phyloP scores from a whole-genome alignment of 371 early-diverging fungal species.

The Apophysomyces elegans region DNA sequence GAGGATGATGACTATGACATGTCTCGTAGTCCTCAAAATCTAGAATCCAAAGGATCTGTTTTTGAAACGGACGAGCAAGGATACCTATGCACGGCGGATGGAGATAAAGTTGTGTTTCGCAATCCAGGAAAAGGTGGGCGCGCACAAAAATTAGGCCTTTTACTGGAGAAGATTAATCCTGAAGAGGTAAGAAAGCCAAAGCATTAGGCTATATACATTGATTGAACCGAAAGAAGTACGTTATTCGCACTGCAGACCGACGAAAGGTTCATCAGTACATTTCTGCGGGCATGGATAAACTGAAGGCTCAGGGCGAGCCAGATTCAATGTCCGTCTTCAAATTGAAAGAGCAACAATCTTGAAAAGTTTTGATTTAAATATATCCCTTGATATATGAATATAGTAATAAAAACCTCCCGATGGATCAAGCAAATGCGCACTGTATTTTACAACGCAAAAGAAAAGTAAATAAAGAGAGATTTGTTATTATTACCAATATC shows the following conservation, averaged over 20 bases:
- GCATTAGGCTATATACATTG: background rate
- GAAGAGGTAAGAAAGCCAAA: constrained; percentile 11
- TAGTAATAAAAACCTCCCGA: too few relatives aligned
- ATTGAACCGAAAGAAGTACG: constrained; percentile 12
- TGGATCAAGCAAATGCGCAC: too few relatives aligned
- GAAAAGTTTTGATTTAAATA: too few relatives aligned
- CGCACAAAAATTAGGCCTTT: constrained; percentile 10
- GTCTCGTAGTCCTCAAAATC: constrained; percentile 15
- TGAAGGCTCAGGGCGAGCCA: constrained; percentile 12
- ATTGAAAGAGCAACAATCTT: background rate
- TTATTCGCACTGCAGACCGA: constrained; percentile 18
- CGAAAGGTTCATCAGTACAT: constrained; percentile 20
- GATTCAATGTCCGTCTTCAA: constrained; percentile 21
- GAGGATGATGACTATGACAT: constrained; percentile 22
- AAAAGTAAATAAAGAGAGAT: too few relatives aligned
- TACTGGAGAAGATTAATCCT: constrained; percentile 13
- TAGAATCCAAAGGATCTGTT: constrained; percentile 18
- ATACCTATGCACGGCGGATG: constrained; percentile 10
- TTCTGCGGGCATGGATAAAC: constrained; percentile 14
- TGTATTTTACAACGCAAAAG: too few relatives aligned
- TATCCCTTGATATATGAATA: too few relatives aligned
- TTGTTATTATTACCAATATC: background rate
- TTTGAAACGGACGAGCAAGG: constrained; percentile 17
- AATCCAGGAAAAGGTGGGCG: background rate
- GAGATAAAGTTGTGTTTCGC: background rate